These are phyloP conservation scores for Candida oleophila DNA, from an alignment of 805 yeast genomes.

Conservation along the genomic window DNA sequence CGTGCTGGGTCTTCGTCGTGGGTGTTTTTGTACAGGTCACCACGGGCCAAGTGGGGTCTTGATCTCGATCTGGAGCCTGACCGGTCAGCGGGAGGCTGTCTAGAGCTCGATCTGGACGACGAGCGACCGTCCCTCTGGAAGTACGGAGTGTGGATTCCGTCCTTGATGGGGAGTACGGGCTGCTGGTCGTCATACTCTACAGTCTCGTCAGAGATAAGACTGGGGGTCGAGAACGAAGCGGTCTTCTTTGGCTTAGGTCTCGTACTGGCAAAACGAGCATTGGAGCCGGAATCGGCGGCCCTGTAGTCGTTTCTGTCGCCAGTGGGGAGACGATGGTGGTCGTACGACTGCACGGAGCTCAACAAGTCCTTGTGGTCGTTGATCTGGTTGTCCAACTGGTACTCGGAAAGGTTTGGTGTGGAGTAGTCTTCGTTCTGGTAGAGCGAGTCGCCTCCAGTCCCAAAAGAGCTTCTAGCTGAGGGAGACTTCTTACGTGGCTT, in stretches of 20 bases:
- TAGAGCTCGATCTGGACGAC: constrained; percentile 32
- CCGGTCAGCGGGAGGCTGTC: constrained; percentile 14
- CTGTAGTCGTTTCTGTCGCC: background rate
- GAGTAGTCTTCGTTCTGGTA: constrained; percentile 28
- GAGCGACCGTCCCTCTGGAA: constrained; percentile 29
- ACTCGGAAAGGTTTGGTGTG: constrained; percentile 45
- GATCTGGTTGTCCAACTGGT: constrained; percentile 41
- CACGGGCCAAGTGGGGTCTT: constrained; percentile 70
- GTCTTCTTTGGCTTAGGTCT: constrained; percentile 3
- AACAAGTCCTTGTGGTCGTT: constrained; percentile 35
- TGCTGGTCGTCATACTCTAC: background rate
- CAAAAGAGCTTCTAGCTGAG: too few species aligned
- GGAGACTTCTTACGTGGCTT: constrained; percentile 1
- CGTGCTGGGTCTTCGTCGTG: constrained; percentile 44
- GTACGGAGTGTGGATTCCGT: constrained; percentile 28
- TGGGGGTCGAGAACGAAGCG: constrained; percentile 4
- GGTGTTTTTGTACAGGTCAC: constrained; percentile 70
- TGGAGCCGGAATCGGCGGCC: background rate
- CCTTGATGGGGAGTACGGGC: constrained; percentile 6
- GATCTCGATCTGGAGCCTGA: constrained; percentile 25
- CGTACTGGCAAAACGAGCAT: background rate
- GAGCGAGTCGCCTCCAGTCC: too few species aligned
- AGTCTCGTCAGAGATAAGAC: background rate
- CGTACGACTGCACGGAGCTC: constrained; percentile 33
- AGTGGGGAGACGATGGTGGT: constrained; percentile 29